Conservation (phyloP, 139 green algal genomes). For the Chlorella sorokiniana region DNA sequence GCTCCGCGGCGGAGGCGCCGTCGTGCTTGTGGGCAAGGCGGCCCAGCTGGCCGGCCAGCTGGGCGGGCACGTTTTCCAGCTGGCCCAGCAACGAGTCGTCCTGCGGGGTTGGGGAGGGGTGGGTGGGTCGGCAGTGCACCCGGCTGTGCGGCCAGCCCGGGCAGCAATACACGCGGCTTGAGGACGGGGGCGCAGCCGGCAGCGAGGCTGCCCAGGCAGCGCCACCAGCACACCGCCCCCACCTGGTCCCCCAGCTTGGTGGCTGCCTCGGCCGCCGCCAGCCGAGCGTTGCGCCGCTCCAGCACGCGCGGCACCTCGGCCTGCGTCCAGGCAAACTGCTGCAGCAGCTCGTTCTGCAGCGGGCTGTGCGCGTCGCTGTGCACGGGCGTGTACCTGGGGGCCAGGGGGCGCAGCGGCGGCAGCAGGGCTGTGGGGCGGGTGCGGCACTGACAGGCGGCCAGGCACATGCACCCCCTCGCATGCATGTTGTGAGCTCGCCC, state of each 20-base stretch:
- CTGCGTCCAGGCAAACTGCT: not conserved
- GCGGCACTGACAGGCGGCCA: too few relatives aligned
- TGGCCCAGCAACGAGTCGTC: not conserved
- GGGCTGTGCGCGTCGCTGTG: not conserved
- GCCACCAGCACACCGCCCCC: too few relatives aligned
- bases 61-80: not conserved
- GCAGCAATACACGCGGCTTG: too few relatives aligned
- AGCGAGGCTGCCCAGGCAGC: not conserved
- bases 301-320: not conserved
- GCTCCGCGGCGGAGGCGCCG: too few relatives aligned
- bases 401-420: not conserved
- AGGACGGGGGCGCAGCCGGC: too few relatives aligned
- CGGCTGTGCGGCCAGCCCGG: too few relatives aligned
- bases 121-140: too few relatives aligned
- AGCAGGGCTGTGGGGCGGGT: too few relatives aligned
- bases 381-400: not conserved
- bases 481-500: not conserved
- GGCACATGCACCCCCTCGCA: not conserved
- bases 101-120: too few relatives aligned
- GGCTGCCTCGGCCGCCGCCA: not conserved
- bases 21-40: not conserved
- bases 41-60: not conserved
- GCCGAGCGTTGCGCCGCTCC: not conserved
- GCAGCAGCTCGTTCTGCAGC: not conserved
- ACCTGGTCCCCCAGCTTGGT: not conserved